phyloP scores from a whole-genome alignment of 1,139 yeast species.

The Yamadazyma atmosphaerica region DNA sequence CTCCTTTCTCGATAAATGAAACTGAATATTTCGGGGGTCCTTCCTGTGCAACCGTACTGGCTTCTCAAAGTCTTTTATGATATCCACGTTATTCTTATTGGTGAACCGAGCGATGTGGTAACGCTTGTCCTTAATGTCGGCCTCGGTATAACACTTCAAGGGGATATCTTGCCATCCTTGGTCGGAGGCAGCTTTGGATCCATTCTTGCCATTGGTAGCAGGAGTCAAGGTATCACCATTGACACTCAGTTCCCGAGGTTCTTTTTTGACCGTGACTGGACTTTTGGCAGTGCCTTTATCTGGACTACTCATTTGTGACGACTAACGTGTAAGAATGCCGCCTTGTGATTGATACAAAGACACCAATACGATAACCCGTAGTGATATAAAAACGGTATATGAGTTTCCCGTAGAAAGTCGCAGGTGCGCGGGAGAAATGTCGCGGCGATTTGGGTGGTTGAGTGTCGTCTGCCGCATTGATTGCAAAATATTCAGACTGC shows the following conservation, averaged over 20 bases:
- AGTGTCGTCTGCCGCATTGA: too few species aligned
- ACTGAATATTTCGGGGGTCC: constrained; percentile 88
- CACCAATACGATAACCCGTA: too few species aligned
- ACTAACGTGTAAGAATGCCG: too few species aligned
- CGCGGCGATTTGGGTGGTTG: too few species aligned
- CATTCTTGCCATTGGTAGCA: background rate
- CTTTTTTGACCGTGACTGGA: constrained; percentile 1
- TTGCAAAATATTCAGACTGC: too few species aligned
- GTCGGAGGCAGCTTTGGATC: constrained; percentile 10
- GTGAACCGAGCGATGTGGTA: constrained; percentile 85
- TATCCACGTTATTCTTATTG: constrained; percentile 69
- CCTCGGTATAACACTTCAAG: constrained; percentile 69
- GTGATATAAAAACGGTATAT: too few species aligned
- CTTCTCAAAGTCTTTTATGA: constrained; percentile 64
- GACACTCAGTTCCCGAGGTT: background rate
- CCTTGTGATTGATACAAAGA: background rate
- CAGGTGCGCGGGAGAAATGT: too few species aligned
- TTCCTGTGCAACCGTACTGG: constrained; percentile 90
- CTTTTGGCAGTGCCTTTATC: background rate
- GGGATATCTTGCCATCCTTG: constrained; percentile 63
- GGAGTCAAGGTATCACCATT: background rate
- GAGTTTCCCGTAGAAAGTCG: too few species aligned
- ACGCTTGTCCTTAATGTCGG: constrained; percentile 72
- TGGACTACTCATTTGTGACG: background rate
- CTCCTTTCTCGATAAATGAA: constrained; percentile 69